phyloP scores from a whole-genome alignment of 1,139 yeast species.

The Protomyces pachydermus region DNA sequence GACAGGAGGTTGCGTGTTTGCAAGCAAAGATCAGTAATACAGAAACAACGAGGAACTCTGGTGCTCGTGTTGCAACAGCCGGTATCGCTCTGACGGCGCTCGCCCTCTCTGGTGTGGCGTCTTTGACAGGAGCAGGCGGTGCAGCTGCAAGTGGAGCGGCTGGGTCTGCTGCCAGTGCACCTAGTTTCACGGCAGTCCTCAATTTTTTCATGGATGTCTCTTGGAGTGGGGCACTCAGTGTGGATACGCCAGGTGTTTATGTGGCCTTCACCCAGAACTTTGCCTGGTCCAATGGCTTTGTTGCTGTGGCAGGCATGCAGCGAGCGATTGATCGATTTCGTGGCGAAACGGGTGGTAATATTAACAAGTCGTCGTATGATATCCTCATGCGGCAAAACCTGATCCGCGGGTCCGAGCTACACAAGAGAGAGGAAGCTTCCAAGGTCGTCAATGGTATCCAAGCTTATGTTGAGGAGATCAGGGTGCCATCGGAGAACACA shows the following conservation, averaged over 20 bases:
- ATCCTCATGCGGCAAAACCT: slow-evolving; percentile 34
- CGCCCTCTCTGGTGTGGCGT: slow-evolving; percentile 32
- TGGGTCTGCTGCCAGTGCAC: slow-evolving; percentile 26
- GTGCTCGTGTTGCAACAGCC: slow-evolving; percentile 36
- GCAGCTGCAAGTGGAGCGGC: slow-evolving; percentile 22
- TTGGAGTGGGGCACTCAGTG: slow-evolving; percentile 39
- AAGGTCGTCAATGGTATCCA: slow-evolving; percentile 36
- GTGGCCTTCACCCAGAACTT: slow-evolving; percentile 38
- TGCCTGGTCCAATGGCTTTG: slow-evolving; percentile 39
- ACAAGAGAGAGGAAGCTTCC: neutral
- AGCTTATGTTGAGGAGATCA: slow-evolving; percentile 37
- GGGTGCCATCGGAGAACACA: slow-evolving; percentile 39
- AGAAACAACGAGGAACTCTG: slow-evolving; percentile 34
- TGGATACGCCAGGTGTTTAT: slow-evolving; percentile 39
- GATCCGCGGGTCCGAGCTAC: neutral
- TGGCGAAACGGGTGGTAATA: slow-evolving; percentile 38
- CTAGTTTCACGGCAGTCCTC: neutral
- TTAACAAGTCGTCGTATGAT: slow-evolving; percentile 33
- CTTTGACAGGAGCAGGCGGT: slow-evolving; percentile 26
- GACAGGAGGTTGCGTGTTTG: slow-evolving; percentile 37
- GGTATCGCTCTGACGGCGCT: slow-evolving; percentile 38
- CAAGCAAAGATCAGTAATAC: slow-evolving; percentile 38
- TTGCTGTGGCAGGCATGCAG: slow-evolving; percentile 39
- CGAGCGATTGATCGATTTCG: slow-evolving; percentile 37
- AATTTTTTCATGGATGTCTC: slow-evolving; percentile 38